phyloP scores from a whole-genome alignment of 2,329 filamentous ascomycete genomes.

The Penicillium italicum region DNA sequence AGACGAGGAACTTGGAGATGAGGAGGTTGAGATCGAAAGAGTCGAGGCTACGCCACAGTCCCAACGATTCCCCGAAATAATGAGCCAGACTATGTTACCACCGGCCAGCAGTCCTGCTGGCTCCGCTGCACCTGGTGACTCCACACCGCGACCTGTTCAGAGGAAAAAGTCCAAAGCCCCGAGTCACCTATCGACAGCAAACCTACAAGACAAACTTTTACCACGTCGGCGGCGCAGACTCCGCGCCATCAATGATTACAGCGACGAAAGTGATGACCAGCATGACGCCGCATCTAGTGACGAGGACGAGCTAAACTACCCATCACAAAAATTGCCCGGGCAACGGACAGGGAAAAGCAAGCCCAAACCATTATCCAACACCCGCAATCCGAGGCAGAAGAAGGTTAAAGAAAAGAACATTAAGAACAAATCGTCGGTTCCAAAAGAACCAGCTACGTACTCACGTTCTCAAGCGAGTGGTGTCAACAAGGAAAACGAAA shows the following conservation, averaged over 20 bases:
- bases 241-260: constrained; percentile 14
- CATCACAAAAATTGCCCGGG: constrained; percentile 13
- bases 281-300: constrained; percentile 25
- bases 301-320: constrained; percentile 39
- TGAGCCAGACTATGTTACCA: constrained; percentile 38
- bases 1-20: not conserved
- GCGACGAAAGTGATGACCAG: constrained; percentile 29
- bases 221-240: constrained; percentile 31
- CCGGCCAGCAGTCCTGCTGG: constrained; percentile 36
- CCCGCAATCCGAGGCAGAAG: constrained; percentile 14
- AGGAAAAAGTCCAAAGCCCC: constrained; percentile 11
- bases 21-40: not conserved
- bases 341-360: constrained; percentile 20
- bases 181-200: constrained; percentile 32
- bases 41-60: constrained; percentile 8
- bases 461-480: constrained; percentile 14
- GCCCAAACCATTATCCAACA: constrained; percentile 20
- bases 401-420: constrained; percentile 13
- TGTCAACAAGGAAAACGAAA: constrained; percentile 33
- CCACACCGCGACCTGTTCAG: not conserved
- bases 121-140: constrained; percentile 6
- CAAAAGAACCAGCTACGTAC: constrained; percentile 5
- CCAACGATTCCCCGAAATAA: constrained; percentile 19
- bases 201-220: constrained; percentile 35
- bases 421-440: constrained; percentile 12